Base-by-base conservation (phyloP, 139 green algal species). In the Micromonas commoda region DNA sequence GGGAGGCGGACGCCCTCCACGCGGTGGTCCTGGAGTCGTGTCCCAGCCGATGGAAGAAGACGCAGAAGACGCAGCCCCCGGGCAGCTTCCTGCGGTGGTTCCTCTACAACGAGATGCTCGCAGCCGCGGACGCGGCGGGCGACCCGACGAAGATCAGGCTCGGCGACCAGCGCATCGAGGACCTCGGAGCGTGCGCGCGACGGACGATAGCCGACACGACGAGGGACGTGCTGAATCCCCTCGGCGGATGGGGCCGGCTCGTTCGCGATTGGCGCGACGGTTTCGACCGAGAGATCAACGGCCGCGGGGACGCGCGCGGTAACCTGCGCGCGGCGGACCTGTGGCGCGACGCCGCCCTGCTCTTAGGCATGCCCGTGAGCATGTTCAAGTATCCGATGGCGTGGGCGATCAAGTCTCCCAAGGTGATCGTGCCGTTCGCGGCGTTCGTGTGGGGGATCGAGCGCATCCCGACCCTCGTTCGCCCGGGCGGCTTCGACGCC, bases 61-160 rank as follows among this genome's bases (percentile, higher is more conserved):
- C 77, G 65, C 57, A 39, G 21, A 28, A 57, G 77, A 57, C 57
- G 9, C 65, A 76, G 60, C 38, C 45, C 1, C 13, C 9, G 13
- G 66, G 66, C 51, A 63, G 66, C 1, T 31, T 65, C 32, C 1
- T 60, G 66, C 20, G 77, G 0, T 2, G 32, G 13, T 2, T 81
- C 28, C 61, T 81, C 1, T 51, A 76, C 9, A 81, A 81, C 64
- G 77, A 81, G 77, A 72, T 81, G n/a, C 77, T n/a, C n/a, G n/a
- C 76, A 52, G 66, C 60, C n/a, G 77, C 77, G 39, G 26, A 53
- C 13, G 77, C 76, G 2, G 66, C 67, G 51, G 38, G 24, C 9
- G 63, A 51, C 1, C 51, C 26, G 45, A 38, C 45, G 57, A 0
- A 29, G 57, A 64, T 77, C 3, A 51, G 70, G 65, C 77, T 81